Evolutionary conservation across 352 stramenopile species (phyloP), one percentile per base, ranked within the genome.

Genomic region (Pythium brassicae): DNA sequence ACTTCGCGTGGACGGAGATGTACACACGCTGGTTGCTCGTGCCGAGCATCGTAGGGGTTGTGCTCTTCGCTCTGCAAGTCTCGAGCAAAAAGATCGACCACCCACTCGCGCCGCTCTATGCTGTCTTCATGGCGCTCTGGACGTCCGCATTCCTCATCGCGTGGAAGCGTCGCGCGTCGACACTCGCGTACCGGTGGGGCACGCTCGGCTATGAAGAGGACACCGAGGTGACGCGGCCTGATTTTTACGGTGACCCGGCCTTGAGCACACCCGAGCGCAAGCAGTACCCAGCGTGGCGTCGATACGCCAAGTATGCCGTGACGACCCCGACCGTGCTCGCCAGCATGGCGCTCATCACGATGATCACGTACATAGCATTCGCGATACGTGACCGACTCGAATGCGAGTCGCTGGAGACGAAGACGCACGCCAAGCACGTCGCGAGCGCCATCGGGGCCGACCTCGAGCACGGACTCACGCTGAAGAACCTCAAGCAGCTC

Each of bases 1-100:
- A 97, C 67, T 97, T 97, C 68, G 91, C 89, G 32, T 97, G 87
- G 79, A 77, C 95, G 63, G 84, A 94, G 55, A 78, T 96, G 63
- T 97, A 97, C 74, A 97, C 91, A 20, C 78, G 72, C 19, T 95
- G 89, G 84, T 81, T 97, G 6, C 47, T 96, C 12, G 68, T 90
- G 10, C 88, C 90, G 3, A 89, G 78, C 47, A 49, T 89, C 29
- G 76, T 81, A 6, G 90, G 90, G 0, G 62, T 88, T 15, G 42
- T 81, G 4, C 60, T 97, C 11, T 97, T 94, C 53, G 52, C 53
- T 0, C 45, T 87, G 12, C 84, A 92, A 59, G 72, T 91, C n/a
- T 63, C 62, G 4, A 72, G 60, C 7, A 71, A 80, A 27, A 74
- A 72, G 34, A 72, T 96, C 8, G 86, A 95, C 47, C 87, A 96